Percentiles rank a stretch among this genome's conserved stretches.
Conservation (phyloP, 306 rosid species). For the Citrullus amarus region DNA sequence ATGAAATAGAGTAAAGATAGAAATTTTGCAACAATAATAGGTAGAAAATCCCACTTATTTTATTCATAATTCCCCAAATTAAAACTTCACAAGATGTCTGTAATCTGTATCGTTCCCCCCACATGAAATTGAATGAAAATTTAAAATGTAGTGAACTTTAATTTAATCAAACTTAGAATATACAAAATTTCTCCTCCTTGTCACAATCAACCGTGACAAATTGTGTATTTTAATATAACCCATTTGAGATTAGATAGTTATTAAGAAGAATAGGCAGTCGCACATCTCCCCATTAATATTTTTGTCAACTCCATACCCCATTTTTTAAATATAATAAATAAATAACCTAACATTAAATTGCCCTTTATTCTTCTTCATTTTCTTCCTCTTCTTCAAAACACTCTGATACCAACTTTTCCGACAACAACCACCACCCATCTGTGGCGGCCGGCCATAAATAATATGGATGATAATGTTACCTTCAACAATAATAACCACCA, state of each 20-base stretch:
- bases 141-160: not conserved
- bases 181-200: not conserved
- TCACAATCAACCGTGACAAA: constrained; percentile 2
- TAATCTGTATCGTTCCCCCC: not conserved
- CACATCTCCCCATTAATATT: not conserved
- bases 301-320: constrained; percentile 2
- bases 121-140: not conserved
- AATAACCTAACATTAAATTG: not conserved
- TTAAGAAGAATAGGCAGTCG: not conserved
- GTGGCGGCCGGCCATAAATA: not conserved
- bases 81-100: not conserved
- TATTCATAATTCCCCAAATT: not conserved
- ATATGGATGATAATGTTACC: not conserved
- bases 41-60: not conserved
- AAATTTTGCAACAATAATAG: not conserved
- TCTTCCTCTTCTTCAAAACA: not conserved
- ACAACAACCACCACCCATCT: not conserved
- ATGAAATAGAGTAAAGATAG: not conserved
- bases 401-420: not conserved
- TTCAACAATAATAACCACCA: not conserved
- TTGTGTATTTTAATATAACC: not conserved
- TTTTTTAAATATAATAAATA: not conserved
- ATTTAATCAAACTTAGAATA: too few relatives aligned
- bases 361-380: not conserved
- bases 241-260: not conserved